Conservation (phyloP, 805 yeast species). For the Yarrowia deformans region DNA sequence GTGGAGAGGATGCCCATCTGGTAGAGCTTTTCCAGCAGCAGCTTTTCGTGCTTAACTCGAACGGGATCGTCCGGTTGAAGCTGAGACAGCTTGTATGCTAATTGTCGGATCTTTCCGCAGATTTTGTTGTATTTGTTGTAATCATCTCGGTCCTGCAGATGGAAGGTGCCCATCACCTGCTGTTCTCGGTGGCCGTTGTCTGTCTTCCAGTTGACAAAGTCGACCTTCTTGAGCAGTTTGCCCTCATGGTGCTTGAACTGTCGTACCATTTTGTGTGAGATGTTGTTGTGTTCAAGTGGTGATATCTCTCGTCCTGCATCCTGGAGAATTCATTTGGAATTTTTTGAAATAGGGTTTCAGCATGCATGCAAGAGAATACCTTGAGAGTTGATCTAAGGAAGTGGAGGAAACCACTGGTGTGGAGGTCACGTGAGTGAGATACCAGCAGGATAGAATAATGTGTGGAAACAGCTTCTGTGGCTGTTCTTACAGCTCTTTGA, state of each 20-base stretch:
- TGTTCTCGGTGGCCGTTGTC: slow-evolving; percentile 95
- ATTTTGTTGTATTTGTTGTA: slow-evolving; percentile 91
- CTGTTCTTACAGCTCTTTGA: no score
- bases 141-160: slow-evolving; percentile 93
- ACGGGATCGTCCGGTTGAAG: slow-evolving; percentile 87
- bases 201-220: slow-evolving; percentile 96
- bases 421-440: no score
- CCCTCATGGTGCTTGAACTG: slow-evolving; percentile 93
- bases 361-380: neutral
- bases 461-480: no score
- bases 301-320: slow-evolving; percentile 5
- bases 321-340: slow-evolving; percentile 5
- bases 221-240: slow-evolving; percentile 92
- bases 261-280: slow-evolving; percentile 51
- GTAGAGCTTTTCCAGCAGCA: slow-evolving; percentile 84
- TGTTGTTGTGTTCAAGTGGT: slow-evolving; percentile 3
- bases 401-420: no score
- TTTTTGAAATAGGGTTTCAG: slow-evolving; percentile 13
- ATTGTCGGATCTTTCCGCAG: slow-evolving; percentile 88
- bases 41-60: slow-evolving; percentile 86
- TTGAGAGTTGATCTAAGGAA: neutral
- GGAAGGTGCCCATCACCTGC: slow-evolving; percentile 95
- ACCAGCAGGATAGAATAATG: no score
- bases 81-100: slow-evolving; percentile 84
- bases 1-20: slow-evolving; percentile 88